These are phyloP conservation scores for Basidioascus undulatus DNA, from an alignment of 768 basidiomycete genomes.

Conservation along the genomic window DNA sequence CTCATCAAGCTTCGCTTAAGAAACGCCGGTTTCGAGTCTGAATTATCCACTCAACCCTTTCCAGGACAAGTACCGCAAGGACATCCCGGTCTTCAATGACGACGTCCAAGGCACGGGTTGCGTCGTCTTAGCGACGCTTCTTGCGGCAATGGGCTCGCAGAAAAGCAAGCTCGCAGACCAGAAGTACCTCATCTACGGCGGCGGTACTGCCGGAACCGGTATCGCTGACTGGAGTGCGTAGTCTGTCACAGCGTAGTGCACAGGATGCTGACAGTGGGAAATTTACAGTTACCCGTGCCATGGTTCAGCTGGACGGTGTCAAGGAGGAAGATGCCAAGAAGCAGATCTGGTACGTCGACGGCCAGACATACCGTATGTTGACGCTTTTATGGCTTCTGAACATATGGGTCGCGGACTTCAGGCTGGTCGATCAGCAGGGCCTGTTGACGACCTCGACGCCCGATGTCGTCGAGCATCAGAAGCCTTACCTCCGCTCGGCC, in stretches of 20 bases:
- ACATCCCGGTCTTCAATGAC: conserved; percentile 52
- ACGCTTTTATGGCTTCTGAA: not conserved
- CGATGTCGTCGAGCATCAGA: conserved; percentile 21
- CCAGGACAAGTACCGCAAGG: conserved; percentile 33
- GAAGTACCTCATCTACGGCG: conserved; percentile 52
- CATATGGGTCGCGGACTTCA: not conserved
- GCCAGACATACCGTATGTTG: not conserved
- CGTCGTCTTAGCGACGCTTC: conserved; percentile 42
- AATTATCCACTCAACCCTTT: conserved; percentile 48
- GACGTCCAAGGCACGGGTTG: conserved; percentile 70
- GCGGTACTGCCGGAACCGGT: conserved; percentile 57
- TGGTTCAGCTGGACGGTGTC: conserved; percentile 27
- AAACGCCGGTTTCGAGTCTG: conserved; percentile 22
- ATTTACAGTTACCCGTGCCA: conserved; percentile 60
- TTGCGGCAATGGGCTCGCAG: conserved; percentile 44
- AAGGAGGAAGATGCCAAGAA: conserved; percentile 33
- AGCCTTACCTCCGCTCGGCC: conserved; percentile 27
- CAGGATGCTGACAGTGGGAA: too few species aligned
- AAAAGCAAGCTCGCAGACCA: conserved; percentile 43
- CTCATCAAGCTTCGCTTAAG: not conserved
- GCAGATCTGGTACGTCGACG: conserved; percentile 50
- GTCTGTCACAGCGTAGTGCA: too few species aligned
- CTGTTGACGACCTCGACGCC: conserved; percentile 7
- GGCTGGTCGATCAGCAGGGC: conserved; percentile 10
- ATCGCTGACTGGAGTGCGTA: conserved; percentile 47